Percentiles rank a stretch among this genome's conserved stretches.
phyloP scores from a whole-genome alignment of 2,329 filamentous ascomycete genomes.

The Fusarium burgessii region DNA sequence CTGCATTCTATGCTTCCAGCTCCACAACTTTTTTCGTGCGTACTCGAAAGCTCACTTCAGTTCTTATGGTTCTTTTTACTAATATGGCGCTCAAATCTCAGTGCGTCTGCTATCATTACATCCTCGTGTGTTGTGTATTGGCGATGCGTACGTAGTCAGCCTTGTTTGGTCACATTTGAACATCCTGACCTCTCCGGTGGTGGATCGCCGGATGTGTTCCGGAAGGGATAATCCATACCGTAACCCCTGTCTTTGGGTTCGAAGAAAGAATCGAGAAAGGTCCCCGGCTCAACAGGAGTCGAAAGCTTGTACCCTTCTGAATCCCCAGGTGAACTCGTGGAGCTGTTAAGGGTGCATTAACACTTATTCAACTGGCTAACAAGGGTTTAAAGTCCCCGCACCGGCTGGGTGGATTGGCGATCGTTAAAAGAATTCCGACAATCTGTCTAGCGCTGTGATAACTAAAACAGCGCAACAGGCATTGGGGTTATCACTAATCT shows the following conservation, averaged over 20 bases:
- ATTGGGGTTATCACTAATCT: conserved; percentile 41
- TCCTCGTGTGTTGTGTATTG: not conserved
- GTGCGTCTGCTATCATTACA: not conserved
- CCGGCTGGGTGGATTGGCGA: conserved; percentile 39
- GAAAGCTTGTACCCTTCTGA: conserved; percentile 17
- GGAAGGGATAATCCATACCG: conserved; percentile 12
- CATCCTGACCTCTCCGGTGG: conserved; percentile 11
- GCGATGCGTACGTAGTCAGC: conserved; percentile 2
- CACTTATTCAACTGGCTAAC: conserved; percentile 28
- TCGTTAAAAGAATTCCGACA: conserved; percentile 45
- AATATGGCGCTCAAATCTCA: not conserved
- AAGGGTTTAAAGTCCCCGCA: conserved; percentile 36
- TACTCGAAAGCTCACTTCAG: not conserved
- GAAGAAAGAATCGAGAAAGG: conserved; percentile 40
- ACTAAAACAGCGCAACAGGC: conserved; percentile 42
- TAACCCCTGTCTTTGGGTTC: conserved; percentile 19
- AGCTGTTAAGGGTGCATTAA: conserved; percentile 13
- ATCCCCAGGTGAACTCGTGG: conserved; percentile 30
- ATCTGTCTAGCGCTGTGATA: conserved; percentile 48
- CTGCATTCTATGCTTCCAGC: conserved; percentile 28
- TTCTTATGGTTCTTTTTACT: not conserved
- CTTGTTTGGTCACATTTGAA: conserved; percentile 10
- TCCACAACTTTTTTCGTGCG: conserved; percentile 1
- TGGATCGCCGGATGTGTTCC: conserved; percentile 26
- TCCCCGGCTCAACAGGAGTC: conserved; percentile 24